Evolutionary conservation across 2,329 filamentous ascomycete species (phyloP).

Genomic region (Colletotrichum lentis): DNA sequence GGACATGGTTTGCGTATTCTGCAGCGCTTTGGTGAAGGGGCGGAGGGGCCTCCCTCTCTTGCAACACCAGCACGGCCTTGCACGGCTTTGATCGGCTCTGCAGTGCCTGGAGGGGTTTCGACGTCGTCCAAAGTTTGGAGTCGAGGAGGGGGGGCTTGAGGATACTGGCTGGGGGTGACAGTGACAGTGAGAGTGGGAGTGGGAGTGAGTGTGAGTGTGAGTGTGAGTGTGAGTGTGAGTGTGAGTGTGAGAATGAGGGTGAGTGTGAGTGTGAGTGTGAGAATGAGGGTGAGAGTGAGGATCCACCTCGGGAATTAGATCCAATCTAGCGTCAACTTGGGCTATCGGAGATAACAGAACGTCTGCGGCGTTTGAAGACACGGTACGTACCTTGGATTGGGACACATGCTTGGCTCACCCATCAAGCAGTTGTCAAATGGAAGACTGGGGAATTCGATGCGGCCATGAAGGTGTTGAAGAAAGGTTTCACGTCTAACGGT

Average conservation of each 20-base stretch:
- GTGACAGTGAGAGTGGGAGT: background rate
- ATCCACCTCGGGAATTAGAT: background rate
- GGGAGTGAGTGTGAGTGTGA: no score
- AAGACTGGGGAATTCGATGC: background rate
- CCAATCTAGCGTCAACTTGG: conserved; percentile 1
- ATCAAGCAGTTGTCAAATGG: no score
- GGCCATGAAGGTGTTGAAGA: no score
- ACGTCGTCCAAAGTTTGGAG: conserved; percentile 24
- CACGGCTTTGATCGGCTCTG: conserved; percentile 22
- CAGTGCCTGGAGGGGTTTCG: background rate
- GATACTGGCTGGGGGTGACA: background rate
- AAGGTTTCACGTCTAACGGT: no score
- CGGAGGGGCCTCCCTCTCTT: background rate
- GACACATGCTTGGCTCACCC: background rate
- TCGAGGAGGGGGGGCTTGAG: background rate
- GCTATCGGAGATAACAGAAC: conserved; percentile 8
- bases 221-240: no score
- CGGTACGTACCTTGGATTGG: background rate
- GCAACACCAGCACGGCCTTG: conserved; percentile 29
- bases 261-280: no score
- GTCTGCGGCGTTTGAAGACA: conserved; percentile 10
- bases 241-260: no score
- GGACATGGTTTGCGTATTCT: conserved; percentile 11
- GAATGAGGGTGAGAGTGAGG: background rate
- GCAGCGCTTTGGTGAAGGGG: conserved; percentile 13